Percentiles rank a stretch among this genome's conserved stretches.
phyloP scores from a whole-genome alignment of 495 filamentous ascomycete genomes.

The Trichoderma virens region DNA sequence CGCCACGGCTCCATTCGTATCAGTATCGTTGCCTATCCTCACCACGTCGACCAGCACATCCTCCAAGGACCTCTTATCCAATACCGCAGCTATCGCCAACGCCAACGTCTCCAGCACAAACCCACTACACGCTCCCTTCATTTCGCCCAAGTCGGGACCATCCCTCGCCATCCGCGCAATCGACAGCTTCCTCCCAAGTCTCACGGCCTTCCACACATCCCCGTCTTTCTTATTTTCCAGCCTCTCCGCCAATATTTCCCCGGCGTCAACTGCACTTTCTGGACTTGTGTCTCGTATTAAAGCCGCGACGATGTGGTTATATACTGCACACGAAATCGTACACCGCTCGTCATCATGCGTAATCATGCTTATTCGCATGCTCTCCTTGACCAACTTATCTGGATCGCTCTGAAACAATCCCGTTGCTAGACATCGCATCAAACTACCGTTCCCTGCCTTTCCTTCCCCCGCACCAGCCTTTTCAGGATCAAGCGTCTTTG shows the following conservation, averaged over 20 bases:
- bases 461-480: conserved; percentile 1
- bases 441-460: conserved; percentile 9
- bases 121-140: conserved; percentile 17
- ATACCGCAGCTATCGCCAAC: conserved; percentile 22
- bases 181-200: not conserved
- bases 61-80: conserved; percentile 23
- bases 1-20: conserved; percentile 28
- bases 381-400: conserved; percentile 6
- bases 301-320: conserved; percentile 10
- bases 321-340: conserved; percentile 11
- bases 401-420: conserved; percentile 1
- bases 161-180: conserved; percentile 18
- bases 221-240: conserved; percentile 14
- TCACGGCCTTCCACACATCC: conserved; percentile 12
- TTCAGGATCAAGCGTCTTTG: not conserved
- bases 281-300: not conserved
- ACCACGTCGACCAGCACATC: conserved; percentile 26
- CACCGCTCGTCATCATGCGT: conserved; percentile 12
- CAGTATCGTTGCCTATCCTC: conserved; percentile 23
- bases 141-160: conserved; percentile 16
- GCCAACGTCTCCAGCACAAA: conserved; percentile 24
- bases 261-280: conserved; percentile 11
- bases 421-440: conserved; percentile 11
- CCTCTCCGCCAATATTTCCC: conserved; percentile 12
- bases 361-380: conserved; percentile 6